phyloP scores from a whole-genome alignment of 78 protist species.

The Cavenderia fasciculata region DNA sequence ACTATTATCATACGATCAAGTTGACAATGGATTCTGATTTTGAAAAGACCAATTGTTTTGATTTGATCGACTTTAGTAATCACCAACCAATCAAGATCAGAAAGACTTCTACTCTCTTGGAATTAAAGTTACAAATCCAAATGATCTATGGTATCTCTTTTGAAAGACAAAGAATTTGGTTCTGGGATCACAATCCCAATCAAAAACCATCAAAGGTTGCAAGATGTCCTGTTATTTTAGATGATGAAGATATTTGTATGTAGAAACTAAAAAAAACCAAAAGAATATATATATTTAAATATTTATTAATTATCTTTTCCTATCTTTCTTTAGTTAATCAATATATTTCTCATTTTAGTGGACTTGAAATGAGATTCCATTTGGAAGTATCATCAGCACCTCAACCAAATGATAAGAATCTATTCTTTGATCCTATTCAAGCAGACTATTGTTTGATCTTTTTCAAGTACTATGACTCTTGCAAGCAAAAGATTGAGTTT shows the following conservation, averaged over 20 bases:
- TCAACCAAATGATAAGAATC: constrained; percentile 64
- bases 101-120: constrained; percentile 52
- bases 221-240: constrained; percentile 57
- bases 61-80: constrained; percentile 38
- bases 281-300: not conserved
- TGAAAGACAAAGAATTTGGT: constrained; percentile 78
- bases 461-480: constrained; percentile 67
- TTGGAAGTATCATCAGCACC: constrained; percentile 65
- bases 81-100: constrained; percentile 61
- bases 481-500: constrained; percentile 24
- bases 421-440: constrained; percentile 68
- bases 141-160: constrained; percentile 68
- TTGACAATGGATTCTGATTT: constrained; percentile 71
- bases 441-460: constrained; percentile 30
- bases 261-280: not conserved
- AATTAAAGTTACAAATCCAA: constrained; percentile 66
- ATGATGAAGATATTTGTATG: constrained; percentile 74
- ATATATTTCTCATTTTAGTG: constrained; percentile 30
- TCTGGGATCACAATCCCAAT: constrained; percentile 52
- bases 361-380: constrained; percentile 69
- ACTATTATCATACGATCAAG: constrained; percentile 66
- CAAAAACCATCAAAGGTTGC: constrained; percentile 34
- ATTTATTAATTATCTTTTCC: not conserved
- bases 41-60: constrained; percentile 46
- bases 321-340: constrained; percentile 15